Evolutionary conservation across 495 filamentous ascomycete genomes (phyloP), one percentile per base, ranked within the genome.

Genomic region (Lepidopterella palustris): DNA sequence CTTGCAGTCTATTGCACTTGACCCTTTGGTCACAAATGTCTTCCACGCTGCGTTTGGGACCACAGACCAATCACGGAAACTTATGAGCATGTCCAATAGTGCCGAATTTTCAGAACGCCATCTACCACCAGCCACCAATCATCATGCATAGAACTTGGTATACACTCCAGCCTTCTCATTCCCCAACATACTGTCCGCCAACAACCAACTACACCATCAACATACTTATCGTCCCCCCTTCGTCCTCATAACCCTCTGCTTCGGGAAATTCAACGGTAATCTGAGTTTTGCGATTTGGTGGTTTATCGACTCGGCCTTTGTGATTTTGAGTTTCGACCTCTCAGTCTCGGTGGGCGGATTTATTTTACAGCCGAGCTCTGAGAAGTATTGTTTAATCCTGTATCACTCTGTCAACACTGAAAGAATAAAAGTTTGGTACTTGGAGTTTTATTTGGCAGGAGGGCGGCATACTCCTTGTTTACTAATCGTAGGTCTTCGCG

Each of bases 251-350:
- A 51, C 42, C 32, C 67, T 57, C 59, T 61, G 54, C 74, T 83
- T 87, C 0, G 93, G 93, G 68, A 97, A 96, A 57, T 86, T 80
- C 57, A 96, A 74, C 1, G 95, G 95, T 53, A 96, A 65, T 60
- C 77, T 84, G 62, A 98, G 76, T 57, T 81, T 79, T 15, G 88
- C 92, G 47, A 87, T 65, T 28, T 81, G 78, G 56, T 86, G 79
- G 23, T 79, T 78, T 32, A 73, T 68, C 2, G 81, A 83, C 66
- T 86, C 83, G 3, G 80, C 81, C 69, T 84, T 85, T 13, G 78
- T 78, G 58, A 83, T 73, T 62, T 76, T 77, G 57, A 71, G 45
- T 45, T 60, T 72, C 45, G 72, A 72, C 57, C 74, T 74, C 58
- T 82, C 79, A 10, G 64, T 76, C 24, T 79, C 77, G 47, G 77